phyloP scores from a whole-genome alignment of 2,329 filamentous ascomycete species.

The Ambrosiella cleistominuta region DNA sequence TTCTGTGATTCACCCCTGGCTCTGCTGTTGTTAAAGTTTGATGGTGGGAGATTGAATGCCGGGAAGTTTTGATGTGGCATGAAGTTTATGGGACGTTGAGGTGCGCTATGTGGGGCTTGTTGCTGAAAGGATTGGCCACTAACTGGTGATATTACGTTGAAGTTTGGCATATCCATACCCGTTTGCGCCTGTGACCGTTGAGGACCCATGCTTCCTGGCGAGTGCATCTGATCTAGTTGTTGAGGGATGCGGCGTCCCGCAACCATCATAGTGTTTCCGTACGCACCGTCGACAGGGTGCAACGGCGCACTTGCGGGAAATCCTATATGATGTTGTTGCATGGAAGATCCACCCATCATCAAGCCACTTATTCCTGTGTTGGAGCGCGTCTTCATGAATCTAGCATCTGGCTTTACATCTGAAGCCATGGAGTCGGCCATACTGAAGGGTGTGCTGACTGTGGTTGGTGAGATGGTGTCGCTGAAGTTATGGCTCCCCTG shows the following conservation, averaged over 20 bases:
- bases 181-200: neutral
- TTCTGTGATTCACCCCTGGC: neutral
- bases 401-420: slow-evolving; percentile 26
- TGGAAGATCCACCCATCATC: neutral
- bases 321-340: slow-evolving; percentile 11
- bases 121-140: slow-evolving; percentile 30
- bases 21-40: slow-evolving; percentile 28
- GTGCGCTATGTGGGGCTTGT: slow-evolving; percentile 21
- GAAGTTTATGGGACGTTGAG: slow-evolving; percentile 31
- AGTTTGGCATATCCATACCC: slow-evolving; percentile 23
- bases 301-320: slow-evolving; percentile 14
- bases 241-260: slow-evolving; percentile 3
- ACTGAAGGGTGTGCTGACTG: slow-evolving; percentile 17
- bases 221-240: neutral
- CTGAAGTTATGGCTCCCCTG: neutral
- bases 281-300: slow-evolving; percentile 10
- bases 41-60: slow-evolving; percentile 43
- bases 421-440: slow-evolving; percentile 23
- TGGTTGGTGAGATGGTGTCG: neutral
- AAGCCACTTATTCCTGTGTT: neutral
- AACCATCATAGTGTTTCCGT: slow-evolving; percentile 1
- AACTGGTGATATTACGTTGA: slow-evolving; percentile 35
- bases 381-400: slow-evolving; percentile 18
- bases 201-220: slow-evolving; percentile 4
- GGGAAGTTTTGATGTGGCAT: slow-evolving; percentile 44